Conservation (phyloP, 345 rosid species). For the Arabidopsis suecica region DNA sequence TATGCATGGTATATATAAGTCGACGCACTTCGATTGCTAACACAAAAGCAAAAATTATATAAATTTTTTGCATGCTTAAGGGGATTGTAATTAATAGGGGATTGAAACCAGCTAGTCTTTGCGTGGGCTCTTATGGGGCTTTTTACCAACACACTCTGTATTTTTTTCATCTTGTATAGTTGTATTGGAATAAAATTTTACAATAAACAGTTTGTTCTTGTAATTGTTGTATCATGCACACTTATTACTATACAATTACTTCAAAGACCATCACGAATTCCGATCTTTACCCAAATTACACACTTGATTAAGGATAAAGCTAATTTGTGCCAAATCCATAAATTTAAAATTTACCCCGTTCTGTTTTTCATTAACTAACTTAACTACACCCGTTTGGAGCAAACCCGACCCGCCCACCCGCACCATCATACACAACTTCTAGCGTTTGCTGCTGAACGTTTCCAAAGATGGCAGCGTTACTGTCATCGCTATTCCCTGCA, state of each 20-base stretch:
- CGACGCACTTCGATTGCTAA: too few relatives aligned
- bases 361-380: conserved; percentile 28
- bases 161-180: neutral
- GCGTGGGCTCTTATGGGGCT: neutral
- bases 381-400: conserved; percentile 60
- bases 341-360: neutral
- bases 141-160: neutral
- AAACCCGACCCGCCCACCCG: conserved; percentile 66
- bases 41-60: too few relatives aligned
- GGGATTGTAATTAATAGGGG: too few relatives aligned
- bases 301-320: conserved; percentile 34
- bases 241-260: conserved; percentile 33
- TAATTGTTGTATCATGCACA: conserved; percentile 17
- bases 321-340: conserved; percentile 28
- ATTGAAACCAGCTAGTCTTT: neutral
- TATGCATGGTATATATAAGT: too few relatives aligned
- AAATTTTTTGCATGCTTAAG: too few relatives aligned
- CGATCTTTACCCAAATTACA: conserved; percentile 20
- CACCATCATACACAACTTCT: conserved; percentile 76
- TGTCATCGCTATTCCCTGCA: conserved; percentile 65
- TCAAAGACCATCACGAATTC: neutral
- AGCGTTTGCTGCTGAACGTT: conserved; percentile 75
- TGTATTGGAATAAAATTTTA: conserved; percentile 5
- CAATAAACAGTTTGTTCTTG: conserved; percentile 10
- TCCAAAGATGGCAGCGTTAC: conserved; percentile 62